Conservation (phyloP, 331 rosid genomes). For the Quercus tomentella region DNA sequence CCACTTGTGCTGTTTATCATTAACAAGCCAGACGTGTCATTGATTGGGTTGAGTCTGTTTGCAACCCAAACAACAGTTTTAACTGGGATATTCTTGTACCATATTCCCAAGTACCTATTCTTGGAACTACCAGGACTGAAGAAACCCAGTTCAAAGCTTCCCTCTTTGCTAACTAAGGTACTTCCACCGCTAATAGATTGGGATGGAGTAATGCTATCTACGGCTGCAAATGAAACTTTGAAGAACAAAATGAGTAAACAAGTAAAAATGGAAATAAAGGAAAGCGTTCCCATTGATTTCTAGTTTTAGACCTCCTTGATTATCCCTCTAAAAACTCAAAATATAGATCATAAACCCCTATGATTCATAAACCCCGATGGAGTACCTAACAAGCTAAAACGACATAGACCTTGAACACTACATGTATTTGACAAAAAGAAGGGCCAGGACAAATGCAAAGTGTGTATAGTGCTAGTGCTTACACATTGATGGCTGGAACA, state of each 20-base stretch:
- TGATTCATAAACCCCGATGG: too few relatives aligned
- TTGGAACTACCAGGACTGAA: constrained; percentile 52
- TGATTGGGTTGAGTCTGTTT: constrained; percentile 47
- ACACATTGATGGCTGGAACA: too few relatives aligned
- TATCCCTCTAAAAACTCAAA: too few relatives aligned
- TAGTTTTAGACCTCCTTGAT: neutral
- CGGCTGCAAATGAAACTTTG: constrained; percentile 31
- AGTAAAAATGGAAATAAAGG: constrained; percentile 7
- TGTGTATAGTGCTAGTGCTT: too few relatives aligned
- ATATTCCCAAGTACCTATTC: constrained; percentile 50
- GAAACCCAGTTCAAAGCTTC: constrained; percentile 43
- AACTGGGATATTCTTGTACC: constrained; percentile 56
- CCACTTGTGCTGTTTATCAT: constrained; percentile 31
- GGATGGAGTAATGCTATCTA: constrained; percentile 22
- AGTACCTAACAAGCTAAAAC: too few relatives aligned
- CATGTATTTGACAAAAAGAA: too few relatives aligned
- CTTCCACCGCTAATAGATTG: constrained; percentile 27
- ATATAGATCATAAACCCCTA: too few relatives aligned
- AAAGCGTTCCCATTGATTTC: neutral
- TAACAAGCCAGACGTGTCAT: constrained; percentile 36
- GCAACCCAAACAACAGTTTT: constrained; percentile 62
- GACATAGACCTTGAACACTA: too few relatives aligned
- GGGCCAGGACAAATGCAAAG: too few relatives aligned
- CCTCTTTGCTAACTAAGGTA: constrained; percentile 46
- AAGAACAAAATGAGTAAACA: constrained; percentile 10